Conservation (phyloP, 73 alveolate genomes). For the Tetrahymena thermophila region DNA sequence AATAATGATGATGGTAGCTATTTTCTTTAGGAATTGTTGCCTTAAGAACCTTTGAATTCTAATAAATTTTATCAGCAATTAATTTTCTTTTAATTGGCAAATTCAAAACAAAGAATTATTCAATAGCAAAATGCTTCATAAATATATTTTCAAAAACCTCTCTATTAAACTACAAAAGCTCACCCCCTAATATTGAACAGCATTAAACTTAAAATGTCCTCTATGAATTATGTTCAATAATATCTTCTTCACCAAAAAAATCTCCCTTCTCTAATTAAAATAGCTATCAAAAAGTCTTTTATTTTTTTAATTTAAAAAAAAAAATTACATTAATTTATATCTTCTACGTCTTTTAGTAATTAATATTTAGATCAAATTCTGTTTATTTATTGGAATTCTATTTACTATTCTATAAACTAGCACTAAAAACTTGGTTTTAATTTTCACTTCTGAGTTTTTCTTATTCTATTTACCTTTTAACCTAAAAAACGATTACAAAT, state of each 20-base stretch:
- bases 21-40: not conserved
- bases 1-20: too few relatives aligned
- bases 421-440: too few relatives aligned
- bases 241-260: not conserved
- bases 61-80: not conserved
- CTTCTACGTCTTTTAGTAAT: not conserved
- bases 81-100: not conserved
- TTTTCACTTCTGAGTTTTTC: not conserved
- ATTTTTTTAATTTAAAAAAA: not conserved
- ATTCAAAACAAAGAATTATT: not conserved
- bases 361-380: not conserved
- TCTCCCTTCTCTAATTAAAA: not conserved
- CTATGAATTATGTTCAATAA: not conserved
- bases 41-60: not conserved
- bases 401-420: not conserved
- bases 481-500: not conserved
- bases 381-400: not conserved
- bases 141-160: not conserved
- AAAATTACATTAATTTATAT: not conserved
- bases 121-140: not conserved
- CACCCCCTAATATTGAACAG: not conserved
- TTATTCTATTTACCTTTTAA: not conserved
- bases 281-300: not conserved
- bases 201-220: not conserved
- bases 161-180: not conserved